Evolutionary conservation across 2,329 filamentous ascomycete species (phyloP).

Genomic region (Beauveria sp.): DNA sequence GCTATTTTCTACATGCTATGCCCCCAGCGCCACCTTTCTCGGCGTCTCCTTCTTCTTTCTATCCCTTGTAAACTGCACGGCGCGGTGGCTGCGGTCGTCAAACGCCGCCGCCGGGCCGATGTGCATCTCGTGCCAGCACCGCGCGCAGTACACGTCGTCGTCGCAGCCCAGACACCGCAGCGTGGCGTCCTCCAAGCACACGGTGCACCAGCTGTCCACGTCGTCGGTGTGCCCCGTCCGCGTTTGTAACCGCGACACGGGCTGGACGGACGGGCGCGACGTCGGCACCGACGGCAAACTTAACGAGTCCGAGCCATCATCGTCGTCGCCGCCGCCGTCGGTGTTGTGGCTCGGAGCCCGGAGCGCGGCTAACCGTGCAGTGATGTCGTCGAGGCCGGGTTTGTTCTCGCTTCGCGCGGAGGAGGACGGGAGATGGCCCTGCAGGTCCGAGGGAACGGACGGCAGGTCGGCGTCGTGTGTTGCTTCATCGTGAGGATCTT

Average conservation of each 20-base stretch:
- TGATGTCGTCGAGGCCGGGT: constrained; percentile 35
- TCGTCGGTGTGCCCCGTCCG: constrained; percentile 55
- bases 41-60: constrained; percentile 24
- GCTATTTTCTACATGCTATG: constrained; percentile 16
- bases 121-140: constrained; percentile 80
- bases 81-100: constrained; percentile 63
- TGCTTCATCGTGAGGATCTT: constrained; percentile 12
- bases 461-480: constrained; percentile 29
- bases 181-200: constrained; percentile 72
- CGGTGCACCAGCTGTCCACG: constrained; percentile 69
- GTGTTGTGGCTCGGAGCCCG: constrained; percentile 25
- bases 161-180: constrained; percentile 67
- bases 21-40: constrained; percentile 30
- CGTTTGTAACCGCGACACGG: constrained; percentile 30
- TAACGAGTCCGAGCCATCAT: constrained; percentile 25
- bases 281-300: constrained; percentile 43
- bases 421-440: constrained; percentile 25
- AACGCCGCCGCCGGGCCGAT: constrained; percentile 58
- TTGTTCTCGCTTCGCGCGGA: constrained; percentile 15
- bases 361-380: constrained; percentile 45
- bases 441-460: constrained; percentile 36
- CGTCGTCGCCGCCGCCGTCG: constrained; percentile 15
- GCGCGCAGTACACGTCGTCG: constrained; percentile 63
- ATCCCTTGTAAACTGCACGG: constrained; percentile 47
- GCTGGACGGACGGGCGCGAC: constrained; percentile 37